These are phyloP conservation scores for Psilocybe cyanescens DNA, from an alignment of 768 basidiomycete genomes.

Conservation along the genomic window DNA sequence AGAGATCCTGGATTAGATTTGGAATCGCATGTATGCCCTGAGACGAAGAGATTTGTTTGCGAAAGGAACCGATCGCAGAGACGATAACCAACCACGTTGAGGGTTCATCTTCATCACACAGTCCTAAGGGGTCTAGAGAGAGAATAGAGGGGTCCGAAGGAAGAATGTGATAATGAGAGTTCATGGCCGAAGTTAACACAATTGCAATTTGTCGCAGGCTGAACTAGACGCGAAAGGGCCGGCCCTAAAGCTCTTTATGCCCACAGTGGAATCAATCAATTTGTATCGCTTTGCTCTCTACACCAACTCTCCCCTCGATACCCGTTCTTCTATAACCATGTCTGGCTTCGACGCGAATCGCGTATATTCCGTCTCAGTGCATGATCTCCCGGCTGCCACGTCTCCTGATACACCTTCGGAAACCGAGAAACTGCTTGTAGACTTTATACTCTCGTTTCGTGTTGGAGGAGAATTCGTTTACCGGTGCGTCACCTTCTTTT, in stretches of 20 bases:
- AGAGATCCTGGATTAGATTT: slow-evolving; percentile 32
- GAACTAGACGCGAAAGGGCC: slow-evolving; percentile 31
- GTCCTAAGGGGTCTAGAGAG: slow-evolving; percentile 32
- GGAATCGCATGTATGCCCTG: slow-evolving; percentile 24
- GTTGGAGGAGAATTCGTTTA: slow-evolving; percentile 93
- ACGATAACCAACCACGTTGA: slow-evolving; percentile 31
- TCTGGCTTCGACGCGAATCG: slow-evolving; percentile 87
- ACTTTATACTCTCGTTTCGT: slow-evolving; percentile 88
- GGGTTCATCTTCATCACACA: slow-evolving; percentile 28
- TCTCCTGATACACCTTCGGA: slow-evolving; percentile 78
- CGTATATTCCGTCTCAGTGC: slow-evolving; percentile 81
- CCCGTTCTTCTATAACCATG: slow-evolving; percentile 47
- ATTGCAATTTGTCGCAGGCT: background rate
- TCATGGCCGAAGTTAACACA: background rate
- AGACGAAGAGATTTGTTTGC: slow-evolving; percentile 1
- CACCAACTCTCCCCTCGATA: slow-evolving; percentile 14
- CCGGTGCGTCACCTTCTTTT: slow-evolving; percentile 52
- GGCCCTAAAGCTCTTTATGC: slow-evolving; percentile 38
- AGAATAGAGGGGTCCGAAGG: slow-evolving; percentile 27
- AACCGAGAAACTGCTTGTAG: slow-evolving; percentile 76
- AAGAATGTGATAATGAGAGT: slow-evolving; percentile 21
- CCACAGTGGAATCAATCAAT: slow-evolving; percentile 7
- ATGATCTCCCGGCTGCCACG: slow-evolving; percentile 58
- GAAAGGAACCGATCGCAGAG: slow-evolving; percentile 22
- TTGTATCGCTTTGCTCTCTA: slow-evolving; percentile 11